Percentiles rank a stretch among this genome's conserved stretches.
Evolutionary conservation across 441 rosid genomes (phyloP).

Genomic region (Populus hybrid): DNA sequence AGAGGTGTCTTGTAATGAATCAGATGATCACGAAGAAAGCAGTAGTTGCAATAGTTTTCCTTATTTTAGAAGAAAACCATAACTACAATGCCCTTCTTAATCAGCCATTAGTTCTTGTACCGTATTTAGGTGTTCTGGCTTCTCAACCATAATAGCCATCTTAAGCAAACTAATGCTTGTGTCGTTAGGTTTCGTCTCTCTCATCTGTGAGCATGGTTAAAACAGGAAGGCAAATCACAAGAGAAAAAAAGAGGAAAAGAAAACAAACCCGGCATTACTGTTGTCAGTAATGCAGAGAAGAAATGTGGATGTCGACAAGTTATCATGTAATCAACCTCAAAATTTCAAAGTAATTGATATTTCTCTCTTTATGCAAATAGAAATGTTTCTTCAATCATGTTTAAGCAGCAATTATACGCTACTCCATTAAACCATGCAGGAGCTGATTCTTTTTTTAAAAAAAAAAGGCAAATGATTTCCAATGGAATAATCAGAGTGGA

Average conservation of each 20-base stretch:
- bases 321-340: constrained; percentile 23
- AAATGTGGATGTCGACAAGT: constrained; percentile 8
- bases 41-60: constrained; percentile 71
- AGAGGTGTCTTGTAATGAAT: constrained; percentile 31
- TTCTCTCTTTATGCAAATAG: not conserved
- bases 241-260: not conserved
- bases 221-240: constrained; percentile 17
- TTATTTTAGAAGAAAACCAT: constrained; percentile 56
- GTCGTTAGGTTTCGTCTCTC: constrained; percentile 19
- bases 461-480: constrained; percentile 16
- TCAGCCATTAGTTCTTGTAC: not conserved
- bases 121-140: constrained; percentile 24
- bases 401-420: not conserved
- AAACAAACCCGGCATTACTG: constrained; percentile 22
- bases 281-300: constrained; percentile 23
- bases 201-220: constrained; percentile 15
- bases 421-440: constrained; percentile 15
- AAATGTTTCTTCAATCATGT: constrained; percentile 3
- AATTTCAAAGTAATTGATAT: constrained; percentile 12
- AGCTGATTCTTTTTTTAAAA: not conserved
- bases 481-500: constrained; percentile 9
- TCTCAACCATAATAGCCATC: constrained; percentile 31
- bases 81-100: constrained; percentile 16
- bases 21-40: constrained; percentile 65
- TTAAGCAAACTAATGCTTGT: constrained; percentile 28